Evolutionary conservation across 257 asterid genomes (phyloP).

Genomic region (Solanum neorickii): DNA sequence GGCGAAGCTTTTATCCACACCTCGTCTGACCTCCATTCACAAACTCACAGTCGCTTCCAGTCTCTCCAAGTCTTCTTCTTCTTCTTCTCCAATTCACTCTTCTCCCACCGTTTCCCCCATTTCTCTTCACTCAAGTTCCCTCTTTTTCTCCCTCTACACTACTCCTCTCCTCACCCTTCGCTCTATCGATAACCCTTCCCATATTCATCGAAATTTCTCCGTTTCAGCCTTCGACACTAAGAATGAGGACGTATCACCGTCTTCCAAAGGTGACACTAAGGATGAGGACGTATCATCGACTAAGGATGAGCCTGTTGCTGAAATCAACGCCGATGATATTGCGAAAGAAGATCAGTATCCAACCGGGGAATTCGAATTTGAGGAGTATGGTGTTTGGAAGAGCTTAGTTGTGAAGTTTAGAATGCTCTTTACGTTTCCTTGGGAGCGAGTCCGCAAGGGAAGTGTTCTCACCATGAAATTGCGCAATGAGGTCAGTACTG

Average conservation of each 20-base stretch:
- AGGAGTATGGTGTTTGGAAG: conserved; percentile 47
- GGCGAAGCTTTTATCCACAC: conserved; percentile 26
- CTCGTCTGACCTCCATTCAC: conserved; percentile 29
- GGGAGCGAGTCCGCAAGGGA: conserved; percentile 91
- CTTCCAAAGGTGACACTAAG: conserved; percentile 14
- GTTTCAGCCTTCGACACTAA: conserved; percentile 42
- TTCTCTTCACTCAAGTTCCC: background rate
- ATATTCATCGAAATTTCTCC: conserved; percentile 4
- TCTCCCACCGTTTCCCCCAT: background rate
- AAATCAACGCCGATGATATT: conserved; percentile 9
- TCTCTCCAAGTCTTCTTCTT: conserved; percentile 6
- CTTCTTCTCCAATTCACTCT: conserved; percentile 2
- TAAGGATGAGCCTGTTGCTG: conserved; percentile 10
- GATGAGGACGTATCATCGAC: background rate
- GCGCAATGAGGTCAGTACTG: conserved; percentile 7
- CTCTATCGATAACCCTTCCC: background rate
- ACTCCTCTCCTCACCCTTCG: background rate
- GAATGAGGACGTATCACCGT: conserved; percentile 16
- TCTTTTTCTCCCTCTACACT: background rate
- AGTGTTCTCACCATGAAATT: conserved; percentile 76
- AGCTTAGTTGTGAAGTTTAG: conserved; percentile 54
- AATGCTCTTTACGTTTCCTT: conserved; percentile 77
- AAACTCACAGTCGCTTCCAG: conserved; percentile 32
- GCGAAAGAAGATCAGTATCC: conserved; percentile 35
- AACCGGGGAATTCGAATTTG: conserved; percentile 67